Percentiles rank a stretch among this genome's conserved stretches.
These are phyloP conservation scores for Geotrichum ghanense DNA, from an alignment of 805 yeast species.

Conservation along the genomic window DNA sequence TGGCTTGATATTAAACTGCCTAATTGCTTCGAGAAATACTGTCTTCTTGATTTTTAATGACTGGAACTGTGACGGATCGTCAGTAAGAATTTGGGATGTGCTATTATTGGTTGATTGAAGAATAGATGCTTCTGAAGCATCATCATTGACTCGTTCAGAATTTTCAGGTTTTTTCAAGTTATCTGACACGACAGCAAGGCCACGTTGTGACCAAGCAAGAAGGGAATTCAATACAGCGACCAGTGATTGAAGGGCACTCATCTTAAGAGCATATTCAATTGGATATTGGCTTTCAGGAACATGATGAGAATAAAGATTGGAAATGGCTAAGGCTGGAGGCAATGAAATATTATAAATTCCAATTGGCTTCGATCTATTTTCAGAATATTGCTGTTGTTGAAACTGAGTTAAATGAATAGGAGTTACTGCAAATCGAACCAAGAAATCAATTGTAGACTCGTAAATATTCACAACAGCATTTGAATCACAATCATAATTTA, in stretches of 20 bases:
- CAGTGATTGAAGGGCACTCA: constrained; percentile 67
- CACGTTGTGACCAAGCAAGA: constrained; percentile 77
- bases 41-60: constrained; percentile 73
- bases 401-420: constrained; percentile 61
- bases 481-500: constrained; percentile 90
- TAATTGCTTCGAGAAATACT: constrained; percentile 64
- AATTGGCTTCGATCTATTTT: constrained; percentile 38
- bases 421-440: constrained; percentile 59
- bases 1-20: constrained; percentile 75
- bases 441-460: constrained; percentile 68
- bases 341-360: constrained; percentile 65
- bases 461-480: constrained; percentile 67
- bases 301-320: constrained; percentile 29
- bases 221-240: constrained; percentile 76
- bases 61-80: constrained; percentile 79
- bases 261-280: constrained; percentile 71
- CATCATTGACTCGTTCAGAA: constrained; percentile 4
- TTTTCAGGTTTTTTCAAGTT: constrained; percentile 1
- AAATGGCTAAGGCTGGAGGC: constrained; percentile 66
- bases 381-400: constrained; percentile 50
- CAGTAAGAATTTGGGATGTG: constrained; percentile 23
- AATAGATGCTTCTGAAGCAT: constrained; percentile 2
- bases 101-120: neutral
- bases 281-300: constrained; percentile 32
- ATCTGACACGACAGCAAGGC: constrained; percentile 25